Base-by-base conservation (phyloP, 768 basidiomycete species). In the Mycena metata region DNA sequence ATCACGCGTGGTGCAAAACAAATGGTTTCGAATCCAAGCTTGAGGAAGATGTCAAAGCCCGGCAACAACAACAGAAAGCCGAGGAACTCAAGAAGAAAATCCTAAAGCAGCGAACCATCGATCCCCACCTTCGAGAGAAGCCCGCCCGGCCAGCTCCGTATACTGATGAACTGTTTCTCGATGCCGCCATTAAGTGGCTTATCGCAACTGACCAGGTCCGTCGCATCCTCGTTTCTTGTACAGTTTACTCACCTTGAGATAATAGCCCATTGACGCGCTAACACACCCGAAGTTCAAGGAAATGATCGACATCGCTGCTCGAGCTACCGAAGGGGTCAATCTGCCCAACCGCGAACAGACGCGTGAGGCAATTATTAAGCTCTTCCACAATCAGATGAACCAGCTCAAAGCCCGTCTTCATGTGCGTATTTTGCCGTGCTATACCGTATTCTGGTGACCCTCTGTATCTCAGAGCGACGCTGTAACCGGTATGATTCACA, bases 201-300 rank as follows among this genome's bases (percentile, higher is more conserved):
- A 71, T 82, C 26, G 72, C 74, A 24, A 81, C 79, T 21, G 75
- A 82, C 69, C 80, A 82, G 73, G 81, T 80, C 45, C 49, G 68
- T 71, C 5, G 41, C 35, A 47, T 57, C 46, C 2, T 46, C 30
- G 6, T 70, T 46, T 60, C 33, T 67, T 55, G 43, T 30, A 47
- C 50, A 12, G 16, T 49, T 61, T 33, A 8, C 60, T 51, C 50
- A 67, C 19, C 2, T 54, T 61, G 17, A 19, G 43, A n/a, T 45
- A 30, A 17, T 52, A 76, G 75, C 75, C 75, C 13, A 63, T 76
- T 24, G 61, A 66, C n/a, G 73, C 79, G 0, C 55, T 81, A 16
- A 72, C 80, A 10, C 77, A 83, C 52, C 77, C 75, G 0, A 51
- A 68, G 5, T 83, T 79, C 67, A 64, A 74, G 30, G 71, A 73